phyloP scores from a whole-genome alignment of 768 basidiomycete species.

The Lentinula edodes region DNA sequence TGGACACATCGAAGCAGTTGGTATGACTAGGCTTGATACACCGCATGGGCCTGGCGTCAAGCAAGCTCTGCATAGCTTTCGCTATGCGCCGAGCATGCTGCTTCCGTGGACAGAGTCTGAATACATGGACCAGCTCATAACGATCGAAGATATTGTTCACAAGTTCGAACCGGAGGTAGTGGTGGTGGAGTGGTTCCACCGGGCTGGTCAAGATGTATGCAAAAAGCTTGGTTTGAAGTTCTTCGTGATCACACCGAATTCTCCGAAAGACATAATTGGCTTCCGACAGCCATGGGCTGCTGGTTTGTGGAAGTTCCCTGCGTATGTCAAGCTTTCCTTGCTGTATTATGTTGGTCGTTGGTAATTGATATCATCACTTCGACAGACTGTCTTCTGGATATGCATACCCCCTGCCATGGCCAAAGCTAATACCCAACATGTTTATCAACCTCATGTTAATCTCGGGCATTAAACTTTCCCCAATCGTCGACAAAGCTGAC shows the following conservation, averaged over 20 bases:
- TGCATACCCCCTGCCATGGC: constrained; percentile 4
- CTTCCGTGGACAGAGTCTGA: constrained; percentile 5
- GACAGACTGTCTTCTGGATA: constrained; percentile 7
- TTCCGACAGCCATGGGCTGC: not conserved
- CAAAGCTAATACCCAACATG: constrained; percentile 1
- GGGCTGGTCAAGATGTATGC: constrained; percentile 4
- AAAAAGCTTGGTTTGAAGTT: not conserved
- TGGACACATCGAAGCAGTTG: constrained; percentile 1
- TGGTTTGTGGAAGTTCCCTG: constrained; percentile 7
- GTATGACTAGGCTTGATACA: constrained; percentile 1
- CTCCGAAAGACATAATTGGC: not conserved
- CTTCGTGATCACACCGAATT: constrained; percentile 3
- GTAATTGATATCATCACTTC: not conserved
- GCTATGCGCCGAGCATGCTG: constrained; percentile 3
- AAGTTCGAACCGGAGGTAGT: not conserved
- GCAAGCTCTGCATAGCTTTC: constrained; percentile 2
- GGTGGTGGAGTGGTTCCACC: not conserved
- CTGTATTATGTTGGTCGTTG: not conserved
- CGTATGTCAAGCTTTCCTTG: not conserved
- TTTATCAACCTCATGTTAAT: constrained; percentile 1
- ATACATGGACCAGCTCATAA: not conserved
- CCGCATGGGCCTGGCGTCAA: constrained; percentile 4
- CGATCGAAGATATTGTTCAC: constrained; percentile 2
- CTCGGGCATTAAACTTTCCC: not conserved
- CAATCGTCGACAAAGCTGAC: not conserved